phyloP scores from a whole-genome alignment of 2,329 filamentous ascomycete genomes.

The Bertia moriformis region DNA sequence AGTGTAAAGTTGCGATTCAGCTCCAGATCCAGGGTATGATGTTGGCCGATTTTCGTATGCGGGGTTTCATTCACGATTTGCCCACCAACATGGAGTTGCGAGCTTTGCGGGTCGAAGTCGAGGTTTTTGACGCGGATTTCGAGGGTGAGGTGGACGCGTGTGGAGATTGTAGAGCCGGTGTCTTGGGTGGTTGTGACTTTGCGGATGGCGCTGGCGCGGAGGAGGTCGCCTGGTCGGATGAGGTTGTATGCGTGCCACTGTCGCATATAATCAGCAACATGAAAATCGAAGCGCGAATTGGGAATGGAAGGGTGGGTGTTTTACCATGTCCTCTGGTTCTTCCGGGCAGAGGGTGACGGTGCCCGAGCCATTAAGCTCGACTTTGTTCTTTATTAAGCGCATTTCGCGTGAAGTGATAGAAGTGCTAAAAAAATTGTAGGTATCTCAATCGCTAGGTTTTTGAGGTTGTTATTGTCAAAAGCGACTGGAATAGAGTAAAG shows the following conservation, averaged over 20 bases:
- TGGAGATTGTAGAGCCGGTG: constrained; percentile 46
- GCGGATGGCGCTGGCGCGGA: constrained; percentile 53
- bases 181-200: constrained; percentile 38
- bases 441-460: neutral
- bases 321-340: constrained; percentile 63
- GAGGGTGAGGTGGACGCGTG: constrained; percentile 48
- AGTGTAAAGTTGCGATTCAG: constrained; percentile 76
- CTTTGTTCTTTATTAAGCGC: constrained; percentile 52
- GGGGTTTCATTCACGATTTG: constrained; percentile 52
- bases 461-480: neutral
- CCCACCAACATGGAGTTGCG: constrained; percentile 55
- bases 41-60: constrained; percentile 50
- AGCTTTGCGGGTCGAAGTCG: constrained; percentile 56
- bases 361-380: constrained; percentile 53
- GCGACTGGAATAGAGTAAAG: neutral
- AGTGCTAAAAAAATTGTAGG: neutral
- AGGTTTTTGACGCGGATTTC: constrained; percentile 50
- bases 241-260: constrained; percentile 67
- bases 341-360: constrained; percentile 53
- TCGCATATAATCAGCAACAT: constrained; percentile 1
- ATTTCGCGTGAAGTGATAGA: constrained; percentile 23
- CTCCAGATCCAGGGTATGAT: constrained; percentile 70
- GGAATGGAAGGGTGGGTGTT: constrained; percentile 3
- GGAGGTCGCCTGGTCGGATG: constrained; percentile 47
- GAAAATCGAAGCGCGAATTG: constrained; percentile 2